A percentile compares a stretch with the other conserved stretches of the same genome.
Evolutionary conservation across 768 basidiomycete species (phyloP).

Genomic region (Collybia mongolica): DNA sequence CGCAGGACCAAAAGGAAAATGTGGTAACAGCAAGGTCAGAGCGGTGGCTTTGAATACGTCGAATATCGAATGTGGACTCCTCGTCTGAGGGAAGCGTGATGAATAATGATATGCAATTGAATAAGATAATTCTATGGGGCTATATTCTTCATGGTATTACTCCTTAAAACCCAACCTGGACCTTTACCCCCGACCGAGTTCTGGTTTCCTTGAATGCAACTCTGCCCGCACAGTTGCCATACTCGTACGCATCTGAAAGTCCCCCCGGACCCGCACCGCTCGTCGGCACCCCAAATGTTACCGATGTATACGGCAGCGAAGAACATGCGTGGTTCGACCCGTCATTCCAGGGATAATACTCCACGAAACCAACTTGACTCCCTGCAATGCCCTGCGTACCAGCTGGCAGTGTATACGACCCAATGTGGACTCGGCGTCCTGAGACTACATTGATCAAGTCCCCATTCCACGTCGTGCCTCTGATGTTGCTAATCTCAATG

Average conservation of each 20-base stretch:
- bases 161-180: neutral
- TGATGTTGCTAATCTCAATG: neutral
- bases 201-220: neutral
- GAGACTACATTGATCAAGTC: neutral
- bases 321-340: neutral
- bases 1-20: no score
- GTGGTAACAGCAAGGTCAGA: no score
- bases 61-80: no score
- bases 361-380: neutral
- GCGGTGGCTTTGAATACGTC: no score
- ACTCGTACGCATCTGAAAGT: neutral
- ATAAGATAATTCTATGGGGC: no score
- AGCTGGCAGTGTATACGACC: neutral
- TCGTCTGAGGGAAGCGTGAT: no score
- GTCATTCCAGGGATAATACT: conserved; percentile 1
- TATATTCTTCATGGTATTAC: no score
- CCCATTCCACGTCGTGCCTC: neutral
- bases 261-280: neutral
- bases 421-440: neutral
- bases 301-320: neutral
- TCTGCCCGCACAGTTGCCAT: neutral
- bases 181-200: neutral
- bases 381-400: neutral
- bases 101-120: no score
- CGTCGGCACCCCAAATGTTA: conserved; percentile 1